A percentile compares a stretch with the other conserved stretches of the same genome.
phyloP scores from a whole-genome alignment of 352 stramenopile genomes.

The Phytophthora constricta region DNA sequence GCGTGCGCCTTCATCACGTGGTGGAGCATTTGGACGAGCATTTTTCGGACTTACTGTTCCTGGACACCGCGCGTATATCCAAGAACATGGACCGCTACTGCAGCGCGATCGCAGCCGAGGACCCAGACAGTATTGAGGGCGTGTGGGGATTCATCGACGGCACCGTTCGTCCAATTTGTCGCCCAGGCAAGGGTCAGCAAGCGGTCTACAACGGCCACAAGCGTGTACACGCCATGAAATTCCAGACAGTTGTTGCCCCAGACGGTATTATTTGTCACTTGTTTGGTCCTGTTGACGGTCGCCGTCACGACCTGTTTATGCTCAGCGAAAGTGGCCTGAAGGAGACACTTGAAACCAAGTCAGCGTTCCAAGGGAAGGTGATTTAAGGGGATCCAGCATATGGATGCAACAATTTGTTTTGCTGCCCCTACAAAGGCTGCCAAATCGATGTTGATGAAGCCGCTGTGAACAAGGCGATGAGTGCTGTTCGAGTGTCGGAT shows the following conservation, averaged over 20 bases:
- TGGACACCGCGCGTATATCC: neutral
- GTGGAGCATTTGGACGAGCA: constrained; percentile 11
- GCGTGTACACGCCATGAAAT: constrained; percentile 13
- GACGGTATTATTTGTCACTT: constrained; percentile 10
- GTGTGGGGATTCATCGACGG: constrained; percentile 21
- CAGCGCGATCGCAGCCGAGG: constrained; percentile 5
- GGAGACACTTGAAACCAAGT: constrained; percentile 1
- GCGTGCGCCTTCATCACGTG: constrained; percentile 8
- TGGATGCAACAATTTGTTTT: constrained; percentile 14
- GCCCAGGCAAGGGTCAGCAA: constrained; percentile 9
- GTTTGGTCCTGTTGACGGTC: constrained; percentile 9
- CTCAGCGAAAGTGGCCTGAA: constrained; percentile 14
- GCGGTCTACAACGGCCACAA: constrained; percentile 20
- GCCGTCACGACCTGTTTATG: constrained; percentile 13
- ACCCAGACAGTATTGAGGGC: neutral
- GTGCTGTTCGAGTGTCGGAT: constrained; percentile 2
- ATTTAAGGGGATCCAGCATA: constrained; percentile 16
- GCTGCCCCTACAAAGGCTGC: constrained; percentile 15
- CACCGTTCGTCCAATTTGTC: constrained; percentile 16
- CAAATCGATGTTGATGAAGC: neutral
- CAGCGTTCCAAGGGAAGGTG: constrained; percentile 11
- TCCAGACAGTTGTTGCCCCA: constrained; percentile 6
- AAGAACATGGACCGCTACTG: constrained; percentile 17
- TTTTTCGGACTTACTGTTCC: constrained; percentile 10
- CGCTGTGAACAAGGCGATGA: constrained; percentile 1